A percentile compares a stretch with the other conserved stretches of the same genome.
Evolutionary conservation across 306 rosid species (phyloP).

Genomic region (Vigna hirtella): DNA sequence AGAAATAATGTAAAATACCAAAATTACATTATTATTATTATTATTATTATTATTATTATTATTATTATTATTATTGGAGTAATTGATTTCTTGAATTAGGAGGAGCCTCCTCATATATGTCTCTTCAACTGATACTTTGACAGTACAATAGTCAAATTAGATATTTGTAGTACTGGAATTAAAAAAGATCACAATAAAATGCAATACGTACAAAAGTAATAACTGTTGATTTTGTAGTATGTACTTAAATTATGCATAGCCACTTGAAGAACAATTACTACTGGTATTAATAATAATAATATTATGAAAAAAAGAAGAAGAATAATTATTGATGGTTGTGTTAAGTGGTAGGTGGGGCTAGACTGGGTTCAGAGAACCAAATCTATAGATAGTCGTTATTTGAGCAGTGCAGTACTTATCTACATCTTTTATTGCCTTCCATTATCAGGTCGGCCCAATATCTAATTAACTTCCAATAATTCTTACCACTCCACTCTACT

Average conservation of each 20-base stretch:
- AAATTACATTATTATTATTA: too few species aligned
- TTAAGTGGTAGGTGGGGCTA: not conserved
- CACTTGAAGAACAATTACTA: not conserved
- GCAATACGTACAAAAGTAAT: not conserved
- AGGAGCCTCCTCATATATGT: not conserved
- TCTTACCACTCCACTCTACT: not conserved
- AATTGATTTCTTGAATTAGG: not conserved
- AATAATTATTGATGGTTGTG: not conserved
- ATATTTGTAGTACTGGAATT: not conserved
- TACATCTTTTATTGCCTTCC: not conserved
- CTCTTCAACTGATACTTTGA: not conserved
- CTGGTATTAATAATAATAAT: too few species aligned
- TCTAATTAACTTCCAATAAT: not conserved
- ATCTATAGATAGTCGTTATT: constrained; percentile 26
- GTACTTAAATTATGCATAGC: too few species aligned
- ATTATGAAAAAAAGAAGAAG: not conserved
- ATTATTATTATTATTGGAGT: too few species aligned
- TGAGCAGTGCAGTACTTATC: constrained; percentile 27
- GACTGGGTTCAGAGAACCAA: constrained; percentile 30
- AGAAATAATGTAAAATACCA: too few species aligned
- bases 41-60: too few species aligned
- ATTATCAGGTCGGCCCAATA: constrained; percentile 24
- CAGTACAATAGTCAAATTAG: not conserved
- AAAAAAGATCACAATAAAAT: not conserved
- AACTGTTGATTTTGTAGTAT: too few species aligned